phyloP scores from a whole-genome alignment of 2,329 filamentous ascomycete species.

The Penicillium expansum region DNA sequence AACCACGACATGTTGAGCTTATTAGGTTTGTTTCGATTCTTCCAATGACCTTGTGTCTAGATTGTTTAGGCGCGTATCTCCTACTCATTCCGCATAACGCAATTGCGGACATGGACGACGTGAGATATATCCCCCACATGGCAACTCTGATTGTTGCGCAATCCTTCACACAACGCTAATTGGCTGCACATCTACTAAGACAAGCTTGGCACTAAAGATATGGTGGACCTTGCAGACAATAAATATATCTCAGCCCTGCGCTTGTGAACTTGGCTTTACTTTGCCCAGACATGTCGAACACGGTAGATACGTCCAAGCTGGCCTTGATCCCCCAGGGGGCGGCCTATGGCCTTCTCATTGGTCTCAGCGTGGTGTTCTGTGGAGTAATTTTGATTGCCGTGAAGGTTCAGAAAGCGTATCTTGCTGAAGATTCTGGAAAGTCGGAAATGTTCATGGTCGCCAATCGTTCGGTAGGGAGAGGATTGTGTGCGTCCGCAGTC shows the following conservation, averaged over 20 bases:
- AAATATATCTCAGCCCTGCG: constrained; percentile 11
- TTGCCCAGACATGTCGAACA: constrained; percentile 15
- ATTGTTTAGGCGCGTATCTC: neutral
- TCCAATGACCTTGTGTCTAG: neutral
- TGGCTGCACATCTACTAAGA: neutral
- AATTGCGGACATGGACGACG: constrained; percentile 11
- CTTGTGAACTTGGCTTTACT: constrained; percentile 2
- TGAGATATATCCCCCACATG: constrained; percentile 4
- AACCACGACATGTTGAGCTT: neutral
- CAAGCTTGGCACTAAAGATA: neutral
- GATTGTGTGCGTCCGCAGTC: constrained; percentile 39
- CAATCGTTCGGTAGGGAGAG: constrained; percentile 38
- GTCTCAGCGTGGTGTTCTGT: constrained; percentile 49
- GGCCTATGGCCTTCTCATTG: constrained; percentile 50
- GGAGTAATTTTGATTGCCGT: constrained; percentile 49
- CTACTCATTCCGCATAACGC: constrained; percentile 1
- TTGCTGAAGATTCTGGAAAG: constrained; percentile 35
- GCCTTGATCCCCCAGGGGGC: constrained; percentile 30
- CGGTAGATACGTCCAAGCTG: constrained; percentile 20
- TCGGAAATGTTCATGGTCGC: constrained; percentile 46
- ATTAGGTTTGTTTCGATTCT: neutral
- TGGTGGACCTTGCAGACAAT: neutral
- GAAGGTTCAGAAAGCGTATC: constrained; percentile 42
- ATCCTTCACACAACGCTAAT: neutral
- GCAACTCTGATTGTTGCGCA: constrained; percentile 1